Evolutionary conservation across 108 stramenopile species (phyloP), one percentile per base, ranked within the genome.

Genomic region (Cyclotella atomus): DNA sequence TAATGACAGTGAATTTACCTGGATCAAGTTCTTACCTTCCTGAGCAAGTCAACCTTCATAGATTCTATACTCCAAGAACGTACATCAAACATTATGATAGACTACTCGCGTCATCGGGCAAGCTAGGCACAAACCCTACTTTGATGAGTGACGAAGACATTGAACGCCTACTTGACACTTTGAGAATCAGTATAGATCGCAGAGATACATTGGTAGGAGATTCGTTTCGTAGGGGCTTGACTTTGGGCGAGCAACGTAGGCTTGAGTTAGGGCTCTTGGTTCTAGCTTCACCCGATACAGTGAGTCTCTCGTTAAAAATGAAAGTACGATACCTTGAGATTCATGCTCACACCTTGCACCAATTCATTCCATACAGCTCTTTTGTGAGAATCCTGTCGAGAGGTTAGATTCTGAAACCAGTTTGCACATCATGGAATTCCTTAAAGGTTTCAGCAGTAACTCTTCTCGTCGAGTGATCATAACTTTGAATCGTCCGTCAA

Each of bases 261-360:
- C 73, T 96, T 17, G 85, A 85, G 30, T 67, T 96, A 61, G 93
- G 87, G 14, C 68, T 96, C 44, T 90, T 82, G 36, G 88, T 85
- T 43, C 56, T 88, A 59, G 70, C 65, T 27, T 24, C 52, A 34
- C 88, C 88, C 0, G 54, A 76, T 24, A 68, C 44, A 41, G 60
- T 61, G 60, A 61, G 60, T 56, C 5, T 12, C 16, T 41, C 9
- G 7, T 41, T 7, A 7, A 41, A 7, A 41, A 41, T 7, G 7
- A 41, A 9, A 32, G 16, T 33, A 12, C 6, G 14, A 2, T 59
- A 17, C 25, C 57, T n/a, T n/a, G n/a, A n/a, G n/a, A n/a, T 2
- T 10, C 57, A 34, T 33, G 24, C 55, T 56, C 25, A 41, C 60
- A 12, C 2, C 23, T 15, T 41, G 35, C 20, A 41, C 12, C 17